phyloP scores from a whole-genome alignment of 805 yeast genomes.

The Wickerhamomyces canadensis region DNA sequence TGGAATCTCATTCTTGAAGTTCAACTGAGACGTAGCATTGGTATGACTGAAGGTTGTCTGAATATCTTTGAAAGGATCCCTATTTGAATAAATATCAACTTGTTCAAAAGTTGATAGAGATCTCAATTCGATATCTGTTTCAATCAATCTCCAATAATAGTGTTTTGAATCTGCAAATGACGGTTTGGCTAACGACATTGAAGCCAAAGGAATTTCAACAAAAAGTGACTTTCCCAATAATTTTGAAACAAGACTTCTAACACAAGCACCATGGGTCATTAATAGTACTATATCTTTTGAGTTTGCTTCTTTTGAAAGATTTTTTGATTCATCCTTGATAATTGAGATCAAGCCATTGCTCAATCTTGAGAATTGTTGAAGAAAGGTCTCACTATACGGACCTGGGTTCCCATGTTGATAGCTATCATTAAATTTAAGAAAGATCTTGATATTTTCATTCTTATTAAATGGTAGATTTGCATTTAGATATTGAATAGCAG shows the following conservation, averaged over 20 bases:
- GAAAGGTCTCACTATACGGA: constrained; percentile 35
- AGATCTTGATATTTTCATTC: constrained; percentile 21
- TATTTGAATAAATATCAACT: constrained; percentile 15
- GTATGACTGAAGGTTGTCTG: constrained; percentile 18
- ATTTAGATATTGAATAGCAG: constrained; percentile 33
- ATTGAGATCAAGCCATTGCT: constrained; percentile 29
- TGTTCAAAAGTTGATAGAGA: constrained; percentile 5
- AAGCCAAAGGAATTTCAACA: constrained; percentile 36
- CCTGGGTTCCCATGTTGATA: constrained; percentile 36
- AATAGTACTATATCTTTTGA: constrained; percentile 29
- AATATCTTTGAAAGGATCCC: constrained; percentile 21
- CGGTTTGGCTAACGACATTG: constrained; percentile 22
- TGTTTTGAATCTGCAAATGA: constrained; percentile 2
- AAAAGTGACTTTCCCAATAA: constrained; percentile 32
- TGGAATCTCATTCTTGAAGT: constrained; percentile 16
- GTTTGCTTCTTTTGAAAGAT: constrained; percentile 19
- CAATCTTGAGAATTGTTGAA: constrained; percentile 31
- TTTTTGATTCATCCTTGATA: constrained; percentile 26
- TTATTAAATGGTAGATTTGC: constrained; percentile 18
- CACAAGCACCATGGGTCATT: constrained; percentile 40
- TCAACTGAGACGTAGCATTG: constrained; percentile 9
- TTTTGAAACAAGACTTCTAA: constrained; percentile 33
- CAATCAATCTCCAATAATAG: constrained; percentile 18
- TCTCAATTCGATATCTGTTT: constrained; percentile 22
- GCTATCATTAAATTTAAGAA: constrained; percentile 29